Conservation (phyloP, 1,284 basidiomycete species). For the Polyporus tsugae region DNA sequence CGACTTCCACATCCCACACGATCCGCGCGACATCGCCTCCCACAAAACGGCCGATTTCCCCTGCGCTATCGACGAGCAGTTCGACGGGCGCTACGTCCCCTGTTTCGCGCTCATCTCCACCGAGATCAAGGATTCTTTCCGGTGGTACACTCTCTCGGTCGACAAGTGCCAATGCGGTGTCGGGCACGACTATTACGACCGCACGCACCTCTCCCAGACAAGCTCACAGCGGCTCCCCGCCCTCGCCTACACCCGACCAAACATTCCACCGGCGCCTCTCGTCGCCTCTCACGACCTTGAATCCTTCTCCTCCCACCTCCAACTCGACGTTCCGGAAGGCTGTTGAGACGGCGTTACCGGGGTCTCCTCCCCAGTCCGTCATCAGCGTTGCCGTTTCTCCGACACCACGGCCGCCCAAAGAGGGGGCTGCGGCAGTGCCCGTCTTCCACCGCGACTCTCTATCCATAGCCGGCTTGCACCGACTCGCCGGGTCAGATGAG, state of each 20-base stretch:
- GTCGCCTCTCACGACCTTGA: conserved; percentile 54
- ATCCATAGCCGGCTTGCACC: conserved; percentile 39
- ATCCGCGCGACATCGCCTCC: conserved; percentile 53
- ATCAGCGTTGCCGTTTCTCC: conserved; percentile 46
- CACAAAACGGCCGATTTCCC: conserved; percentile 54
- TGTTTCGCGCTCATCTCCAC: conserved; percentile 51
- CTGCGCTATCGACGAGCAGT: conserved; percentile 45
- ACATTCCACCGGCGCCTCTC: conserved; percentile 56
- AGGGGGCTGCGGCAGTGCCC: conserved; percentile 30
- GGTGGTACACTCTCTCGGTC: conserved; percentile 48
- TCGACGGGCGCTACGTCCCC: conserved; percentile 50
- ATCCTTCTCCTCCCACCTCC: conserved; percentile 47
- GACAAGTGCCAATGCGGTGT: conserved; percentile 42
- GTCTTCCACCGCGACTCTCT: conserved; percentile 48
- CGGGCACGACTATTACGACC: conserved; percentile 42
- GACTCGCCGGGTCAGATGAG: conserved; percentile 50
- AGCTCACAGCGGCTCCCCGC: conserved; percentile 51
- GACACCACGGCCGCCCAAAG: conserved; percentile 42
- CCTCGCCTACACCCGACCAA: conserved; percentile 54
- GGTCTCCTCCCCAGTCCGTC: conserved; percentile 47
- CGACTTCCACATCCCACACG: conserved; percentile 69
- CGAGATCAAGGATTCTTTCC: conserved; percentile 54
- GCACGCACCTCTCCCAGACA: conserved; percentile 40
- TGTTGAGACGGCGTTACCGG: conserved; percentile 55
- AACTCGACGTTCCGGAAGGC: conserved; percentile 53